Evolutionary conservation across 768 basidiomycete species (phyloP).

Genomic region (Leccinum aurantiacum): DNA sequence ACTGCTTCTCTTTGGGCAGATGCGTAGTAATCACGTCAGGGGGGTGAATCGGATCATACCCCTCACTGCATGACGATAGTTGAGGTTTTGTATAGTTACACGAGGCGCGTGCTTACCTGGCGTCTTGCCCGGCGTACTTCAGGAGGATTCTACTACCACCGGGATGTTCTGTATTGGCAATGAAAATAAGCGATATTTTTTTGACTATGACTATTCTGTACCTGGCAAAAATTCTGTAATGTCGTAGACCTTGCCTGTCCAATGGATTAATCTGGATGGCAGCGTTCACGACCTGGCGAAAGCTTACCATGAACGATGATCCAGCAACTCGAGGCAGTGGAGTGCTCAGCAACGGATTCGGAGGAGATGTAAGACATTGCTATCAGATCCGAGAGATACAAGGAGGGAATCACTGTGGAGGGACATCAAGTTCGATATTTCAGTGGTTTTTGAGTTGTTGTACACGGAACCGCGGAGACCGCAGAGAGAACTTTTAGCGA

Average conservation of each 20-base stretch:
- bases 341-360: conserved; percentile 51
- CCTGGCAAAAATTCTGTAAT: conserved; percentile 75
- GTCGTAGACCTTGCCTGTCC: conserved; percentile 75
- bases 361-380: conserved; percentile 34
- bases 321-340: conserved; percentile 62
- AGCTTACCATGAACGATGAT: conserved; percentile 73
- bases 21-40: conserved; percentile 73
- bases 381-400: background rate
- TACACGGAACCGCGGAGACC: conserved; percentile 19
- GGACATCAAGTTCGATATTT: background rate
- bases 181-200: background rate
- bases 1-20: conserved; percentile 84
- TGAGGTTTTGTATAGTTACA: background rate
- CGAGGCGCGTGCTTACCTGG: conserved; percentile 52
- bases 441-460: conserved; percentile 13
- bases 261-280: conserved; percentile 57
- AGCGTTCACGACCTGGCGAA: conserved; percentile 30
- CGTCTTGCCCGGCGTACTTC: conserved; percentile 85
- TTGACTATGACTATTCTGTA: conserved; percentile 42
- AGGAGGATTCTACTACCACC: conserved; percentile 82
- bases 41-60: conserved; percentile 87
- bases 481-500: conserved; percentile 1
- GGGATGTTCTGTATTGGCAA: conserved; percentile 51
- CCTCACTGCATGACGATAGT: conserved; percentile 32
- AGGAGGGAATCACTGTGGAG: background rate